A percentile compares a stretch with the other conserved stretches of the same genome.
phyloP scores from a whole-genome alignment of 805 yeast species.

The Saccharomycodes ludwigii region DNA sequence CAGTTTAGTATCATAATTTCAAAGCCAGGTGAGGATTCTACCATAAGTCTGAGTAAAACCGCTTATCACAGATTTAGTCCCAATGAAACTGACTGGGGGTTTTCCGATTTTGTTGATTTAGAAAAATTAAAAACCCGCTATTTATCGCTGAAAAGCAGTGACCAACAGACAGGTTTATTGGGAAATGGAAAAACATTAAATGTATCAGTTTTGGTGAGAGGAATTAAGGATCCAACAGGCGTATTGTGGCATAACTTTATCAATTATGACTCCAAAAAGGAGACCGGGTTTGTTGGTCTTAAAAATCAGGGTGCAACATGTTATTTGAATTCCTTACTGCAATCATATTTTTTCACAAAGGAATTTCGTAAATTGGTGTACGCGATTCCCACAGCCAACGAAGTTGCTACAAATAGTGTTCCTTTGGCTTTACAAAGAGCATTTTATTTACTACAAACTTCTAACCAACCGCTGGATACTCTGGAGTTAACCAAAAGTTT shows the following conservation, averaged over 20 bases:
- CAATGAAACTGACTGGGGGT: slow-evolving; percentile 91
- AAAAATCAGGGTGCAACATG: slow-evolving; percentile 98
- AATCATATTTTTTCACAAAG: slow-evolving; percentile 79
- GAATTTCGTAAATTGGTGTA: slow-evolving; percentile 76
- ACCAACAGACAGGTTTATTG: slow-evolving; percentile 30
- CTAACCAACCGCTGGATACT: slow-evolving; percentile 71
- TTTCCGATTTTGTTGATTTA: slow-evolving; percentile 58
- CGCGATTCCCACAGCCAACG: slow-evolving; percentile 70
- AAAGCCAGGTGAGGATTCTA: slow-evolving; percentile 56
- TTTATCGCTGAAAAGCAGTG: slow-evolving; percentile 21
- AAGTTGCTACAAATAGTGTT: slow-evolving; percentile 44
- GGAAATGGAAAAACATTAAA: slow-evolving; percentile 41
- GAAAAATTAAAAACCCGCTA: slow-evolving; percentile 29
- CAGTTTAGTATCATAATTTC: slow-evolving; percentile 80
- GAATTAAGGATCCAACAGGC: slow-evolving; percentile 83
- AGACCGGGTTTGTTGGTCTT: slow-evolving; percentile 85
- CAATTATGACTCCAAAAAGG: slow-evolving; percentile 76
- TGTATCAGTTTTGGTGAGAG: slow-evolving; percentile 64
- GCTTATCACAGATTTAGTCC: slow-evolving; percentile 72
- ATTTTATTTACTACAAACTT: slow-evolving; percentile 67
- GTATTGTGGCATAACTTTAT: slow-evolving; percentile 84
- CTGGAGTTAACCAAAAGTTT: slow-evolving; percentile 78
- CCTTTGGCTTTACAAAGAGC: slow-evolving; percentile 79
- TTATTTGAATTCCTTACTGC: slow-evolving; percentile 83
- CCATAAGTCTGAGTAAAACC: slow-evolving; percentile 42